Conservation (phyloP, 345 rosid genomes). For the Euphorbia peplus region DNA sequence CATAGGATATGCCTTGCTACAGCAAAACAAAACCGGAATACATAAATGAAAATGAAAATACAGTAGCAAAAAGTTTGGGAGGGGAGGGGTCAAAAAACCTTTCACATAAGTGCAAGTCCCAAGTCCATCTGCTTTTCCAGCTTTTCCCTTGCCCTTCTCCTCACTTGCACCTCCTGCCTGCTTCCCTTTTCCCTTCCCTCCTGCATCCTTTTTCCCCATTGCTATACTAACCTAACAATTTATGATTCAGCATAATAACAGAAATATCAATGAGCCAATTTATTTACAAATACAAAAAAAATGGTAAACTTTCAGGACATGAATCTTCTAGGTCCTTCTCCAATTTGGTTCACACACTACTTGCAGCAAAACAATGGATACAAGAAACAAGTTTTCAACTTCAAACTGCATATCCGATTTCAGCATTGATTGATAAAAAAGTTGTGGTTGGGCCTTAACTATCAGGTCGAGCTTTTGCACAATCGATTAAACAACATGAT, state of each 20-base stretch:
- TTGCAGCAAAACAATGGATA: not conserved
- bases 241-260: not conserved
- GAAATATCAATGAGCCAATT: not conserved
- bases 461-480: too few relatives aligned
- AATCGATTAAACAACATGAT: too few relatives aligned
- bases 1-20: constrained; percentile 83
- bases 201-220: constrained; percentile 68
- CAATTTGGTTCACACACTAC: not conserved
- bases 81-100: constrained; percentile 41
- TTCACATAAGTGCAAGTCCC: constrained; percentile 97
- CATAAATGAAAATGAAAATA: not conserved
- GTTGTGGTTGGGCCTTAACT: too few relatives aligned
- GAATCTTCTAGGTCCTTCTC: not conserved
- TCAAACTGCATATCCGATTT: too few relatives aligned
- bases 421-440: too few relatives aligned
- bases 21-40: constrained; percentile 9
- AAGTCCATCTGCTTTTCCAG: constrained; percentile 83
- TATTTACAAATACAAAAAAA: not conserved
- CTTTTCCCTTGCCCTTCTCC: constrained; percentile 92
- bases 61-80: not conserved
- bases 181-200: constrained; percentile 90
- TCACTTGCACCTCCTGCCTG: constrained; percentile 69
- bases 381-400: not conserved
- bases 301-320: not conserved
- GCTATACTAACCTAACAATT: not conserved